phyloP scores from a whole-genome alignment of 768 basidiomycete species.

The Termitomyces sp. region DNA sequence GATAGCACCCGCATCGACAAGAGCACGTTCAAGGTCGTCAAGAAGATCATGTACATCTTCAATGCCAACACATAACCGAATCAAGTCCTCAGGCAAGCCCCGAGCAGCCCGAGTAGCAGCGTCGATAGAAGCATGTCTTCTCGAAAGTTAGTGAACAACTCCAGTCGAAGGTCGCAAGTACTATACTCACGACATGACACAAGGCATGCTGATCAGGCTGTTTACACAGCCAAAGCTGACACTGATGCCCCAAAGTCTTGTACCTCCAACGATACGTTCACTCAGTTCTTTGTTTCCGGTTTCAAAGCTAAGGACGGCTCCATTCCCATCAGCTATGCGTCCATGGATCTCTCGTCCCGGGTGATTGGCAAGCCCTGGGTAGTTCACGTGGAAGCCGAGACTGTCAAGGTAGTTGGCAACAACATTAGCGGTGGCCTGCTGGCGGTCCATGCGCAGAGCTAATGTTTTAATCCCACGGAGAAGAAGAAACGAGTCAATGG shows the following conservation, averaged over 20 bases:
- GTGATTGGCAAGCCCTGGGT: conserved; percentile 82
- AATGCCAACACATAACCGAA: conserved; percentile 96
- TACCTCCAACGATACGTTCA: conserved; percentile 88
- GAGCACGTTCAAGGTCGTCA: conserved; percentile 90
- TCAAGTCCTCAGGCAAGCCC: conserved; percentile 96
- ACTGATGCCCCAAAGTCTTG: conserved; percentile 94
- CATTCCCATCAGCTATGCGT: conserved; percentile 84
- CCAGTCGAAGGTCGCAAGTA: conserved; percentile 1
- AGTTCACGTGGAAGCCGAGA: conserved; percentile 87
- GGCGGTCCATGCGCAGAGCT: conserved; percentile 92
- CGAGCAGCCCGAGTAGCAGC: conserved; percentile 92
- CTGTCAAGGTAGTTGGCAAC: conserved; percentile 83
- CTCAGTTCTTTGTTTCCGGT: conserved; percentile 88
- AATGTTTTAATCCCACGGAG: conserved; percentile 95
- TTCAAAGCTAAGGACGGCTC: conserved; percentile 91
- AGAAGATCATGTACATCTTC: conserved; percentile 91
- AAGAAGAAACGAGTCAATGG: conserved; percentile 95
- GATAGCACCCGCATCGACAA: conserved; percentile 90
- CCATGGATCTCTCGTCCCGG: conserved; percentile 86
- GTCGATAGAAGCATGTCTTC: conserved; percentile 95
- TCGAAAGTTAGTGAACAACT: conserved; percentile 9
- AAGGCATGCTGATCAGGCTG: conserved; percentile 98
- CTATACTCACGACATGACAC: conserved; percentile 92
- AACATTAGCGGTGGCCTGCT: conserved; percentile 73
- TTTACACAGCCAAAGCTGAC: conserved; percentile 99